phyloP scores from a whole-genome alignment of 73 alveolate species.

The Tetrahymena malaccensis region DNA sequence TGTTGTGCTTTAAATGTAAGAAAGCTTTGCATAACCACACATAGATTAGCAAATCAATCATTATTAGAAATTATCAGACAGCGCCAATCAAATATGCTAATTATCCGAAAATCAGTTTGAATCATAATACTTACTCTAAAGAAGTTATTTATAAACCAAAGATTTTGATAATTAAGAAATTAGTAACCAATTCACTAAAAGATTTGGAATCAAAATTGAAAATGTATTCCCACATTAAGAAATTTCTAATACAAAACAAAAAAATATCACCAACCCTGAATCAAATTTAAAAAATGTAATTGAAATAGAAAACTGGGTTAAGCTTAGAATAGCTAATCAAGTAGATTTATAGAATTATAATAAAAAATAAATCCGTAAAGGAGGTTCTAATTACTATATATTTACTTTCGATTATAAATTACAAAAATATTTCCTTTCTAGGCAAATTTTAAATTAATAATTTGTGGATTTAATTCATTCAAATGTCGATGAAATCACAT shows the following conservation, averaged over 20 bases:
- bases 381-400: background rate
- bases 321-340: background rate
- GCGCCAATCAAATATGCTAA: background rate
- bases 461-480: background rate
- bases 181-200: background rate
- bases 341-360: background rate
- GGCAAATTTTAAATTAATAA: background rate
- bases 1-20: background rate
- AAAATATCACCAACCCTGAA: background rate
- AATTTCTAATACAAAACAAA: background rate
- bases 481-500: background rate
- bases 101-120: background rate
- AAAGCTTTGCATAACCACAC: background rate
- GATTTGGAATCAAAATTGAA: background rate
- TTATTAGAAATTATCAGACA: too few species aligned
- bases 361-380: background rate
- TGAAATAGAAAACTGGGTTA: background rate
- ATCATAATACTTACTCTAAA: background rate
- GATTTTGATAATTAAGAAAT: too few species aligned
- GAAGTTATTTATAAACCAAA: background rate
- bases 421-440: background rate
- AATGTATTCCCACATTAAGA: background rate
- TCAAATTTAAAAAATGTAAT: background rate
- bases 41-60: background rate
- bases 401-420: background rate